These are phyloP conservation scores for Ilyonectria sp. DNA, from an alignment of 2,329 filamentous ascomycete genomes.

Conservation along the genomic window DNA sequence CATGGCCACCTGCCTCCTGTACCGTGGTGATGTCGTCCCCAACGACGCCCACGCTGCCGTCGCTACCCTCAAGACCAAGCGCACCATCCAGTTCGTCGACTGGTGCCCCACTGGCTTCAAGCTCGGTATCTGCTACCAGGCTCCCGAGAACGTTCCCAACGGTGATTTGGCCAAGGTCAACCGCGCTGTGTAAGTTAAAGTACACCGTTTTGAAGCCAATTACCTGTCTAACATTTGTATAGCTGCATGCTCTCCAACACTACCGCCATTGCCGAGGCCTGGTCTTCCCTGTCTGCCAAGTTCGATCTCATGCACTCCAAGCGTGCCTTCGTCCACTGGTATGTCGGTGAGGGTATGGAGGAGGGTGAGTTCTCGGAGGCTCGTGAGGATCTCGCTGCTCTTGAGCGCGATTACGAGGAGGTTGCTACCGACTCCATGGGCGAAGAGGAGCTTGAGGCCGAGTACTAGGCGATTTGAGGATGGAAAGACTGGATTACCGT, in stretches of 20 bases:
- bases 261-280: slow-evolving; percentile 97
- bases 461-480: slow-evolving; percentile 78
- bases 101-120: slow-evolving; percentile 99
- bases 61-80: slow-evolving; percentile 98
- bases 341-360: slow-evolving; percentile 99
- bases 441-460: slow-evolving; percentile 88
- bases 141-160: slow-evolving; percentile 95
- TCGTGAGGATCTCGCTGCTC: slow-evolving; percentile 96
- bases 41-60: slow-evolving; percentile 95
- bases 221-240: slow-evolving; percentile 23
- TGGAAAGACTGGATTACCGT: slow-evolving; percentile 44
- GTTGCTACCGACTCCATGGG: slow-evolving; percentile 95
- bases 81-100: slow-evolving; percentile 99
- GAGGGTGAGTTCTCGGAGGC: slow-evolving; percentile 99
- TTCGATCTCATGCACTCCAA: slow-evolving; percentile 99
- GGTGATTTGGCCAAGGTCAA: slow-evolving; percentile 98
- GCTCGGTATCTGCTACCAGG: slow-evolving; percentile 99
- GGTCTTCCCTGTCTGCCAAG: slow-evolving; percentile 96
- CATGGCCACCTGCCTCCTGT: slow-evolving; percentile 98
- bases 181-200: slow-evolving; percentile 88
- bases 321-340: slow-evolving; percentile 99
- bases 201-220: slow-evolving; percentile 1
- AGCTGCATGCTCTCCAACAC: slow-evolving; percentile 99
- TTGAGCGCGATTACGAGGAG: slow-evolving; percentile 99
- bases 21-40: slow-evolving; percentile 98